phyloP scores from a whole-genome alignment of 441 rosid genomes.

The Hura crepitans region DNA sequence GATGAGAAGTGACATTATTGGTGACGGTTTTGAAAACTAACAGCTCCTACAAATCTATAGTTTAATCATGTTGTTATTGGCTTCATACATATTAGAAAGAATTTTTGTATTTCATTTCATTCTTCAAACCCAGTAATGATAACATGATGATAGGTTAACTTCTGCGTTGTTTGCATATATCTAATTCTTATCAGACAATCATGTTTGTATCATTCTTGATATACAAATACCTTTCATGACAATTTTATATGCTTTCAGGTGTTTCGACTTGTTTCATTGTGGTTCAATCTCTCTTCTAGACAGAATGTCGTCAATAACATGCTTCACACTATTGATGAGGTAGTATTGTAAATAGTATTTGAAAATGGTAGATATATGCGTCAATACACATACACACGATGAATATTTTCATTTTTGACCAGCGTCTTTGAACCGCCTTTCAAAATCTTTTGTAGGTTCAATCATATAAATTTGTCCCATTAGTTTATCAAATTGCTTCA shows the following conservation, averaged over 20 bases:
- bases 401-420: background rate
- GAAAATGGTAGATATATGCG: too few species aligned
- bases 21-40: too few species aligned
- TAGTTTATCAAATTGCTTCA: conserved; percentile 97
- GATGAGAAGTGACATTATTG: background rate
- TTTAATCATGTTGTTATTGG: background rate
- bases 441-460: conserved; percentile 57
- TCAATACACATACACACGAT: too few species aligned
- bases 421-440: conserved; percentile 15
- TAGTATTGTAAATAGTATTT: conserved; percentile 27
- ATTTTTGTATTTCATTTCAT: background rate
- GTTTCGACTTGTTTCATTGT: conserved; percentile 79
- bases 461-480: conserved; percentile 88
- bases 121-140: background rate
- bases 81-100: background rate
- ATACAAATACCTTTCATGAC: conserved; percentile 12
- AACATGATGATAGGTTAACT: background rate
- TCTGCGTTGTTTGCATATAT: background rate
- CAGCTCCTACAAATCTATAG: background rate
- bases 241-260: conserved; percentile 51
- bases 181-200: background rate
- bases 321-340: conserved; percentile 73
- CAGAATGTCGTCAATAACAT: conserved; percentile 65
- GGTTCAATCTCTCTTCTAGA: conserved; percentile 80
- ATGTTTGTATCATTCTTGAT: background rate